Conservation (phyloP, 2,329 filamentous ascomycete species). For the Exophiala calicioides region DNA sequence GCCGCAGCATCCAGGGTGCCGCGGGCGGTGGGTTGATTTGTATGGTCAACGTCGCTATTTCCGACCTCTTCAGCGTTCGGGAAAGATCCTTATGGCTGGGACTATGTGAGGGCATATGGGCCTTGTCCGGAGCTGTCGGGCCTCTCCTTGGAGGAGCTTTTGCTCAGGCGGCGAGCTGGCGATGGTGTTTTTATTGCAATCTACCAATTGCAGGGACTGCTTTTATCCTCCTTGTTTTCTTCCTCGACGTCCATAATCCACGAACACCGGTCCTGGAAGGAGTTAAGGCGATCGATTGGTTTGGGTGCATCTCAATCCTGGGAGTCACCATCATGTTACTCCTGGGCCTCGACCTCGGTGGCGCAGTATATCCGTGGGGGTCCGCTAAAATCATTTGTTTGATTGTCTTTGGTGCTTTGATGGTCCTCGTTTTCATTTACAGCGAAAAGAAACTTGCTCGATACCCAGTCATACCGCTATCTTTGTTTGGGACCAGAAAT, state of each 20-base stretch:
- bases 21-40: slow-evolving; percentile 56
- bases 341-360: slow-evolving; percentile 82
- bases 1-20: slow-evolving; percentile 55
- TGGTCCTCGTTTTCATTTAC: slow-evolving; percentile 66
- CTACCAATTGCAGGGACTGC: slow-evolving; percentile 53
- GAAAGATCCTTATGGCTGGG: slow-evolving; percentile 53
- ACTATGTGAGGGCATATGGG: slow-evolving; percentile 56
- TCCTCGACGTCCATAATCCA: slow-evolving; percentile 58
- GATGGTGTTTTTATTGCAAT: slow-evolving; percentile 61
- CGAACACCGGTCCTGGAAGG: slow-evolving; percentile 48
- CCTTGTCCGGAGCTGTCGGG: slow-evolving; percentile 54
- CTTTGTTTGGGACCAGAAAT: slow-evolving; percentile 68
- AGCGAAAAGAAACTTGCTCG: slow-evolving; percentile 72
- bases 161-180: slow-evolving; percentile 46
- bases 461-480: slow-evolving; percentile 76
- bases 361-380: slow-evolving; percentile 71
- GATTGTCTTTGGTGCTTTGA: slow-evolving; percentile 69
- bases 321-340: slow-evolving; percentile 83
- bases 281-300: slow-evolving; percentile 53
- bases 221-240: slow-evolving; percentile 52
- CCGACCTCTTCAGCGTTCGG: slow-evolving; percentile 57
- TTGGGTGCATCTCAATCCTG: slow-evolving; percentile 65
- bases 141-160: slow-evolving; percentile 57
- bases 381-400: slow-evolving; percentile 76
- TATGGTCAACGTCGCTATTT: slow-evolving; percentile 56